Percentiles rank a stretch among this genome's conserved stretches.
Evolutionary conservation across 1,284 basidiomycete genomes (phyloP).

Genomic region (Trichosporon asahii): DNA sequence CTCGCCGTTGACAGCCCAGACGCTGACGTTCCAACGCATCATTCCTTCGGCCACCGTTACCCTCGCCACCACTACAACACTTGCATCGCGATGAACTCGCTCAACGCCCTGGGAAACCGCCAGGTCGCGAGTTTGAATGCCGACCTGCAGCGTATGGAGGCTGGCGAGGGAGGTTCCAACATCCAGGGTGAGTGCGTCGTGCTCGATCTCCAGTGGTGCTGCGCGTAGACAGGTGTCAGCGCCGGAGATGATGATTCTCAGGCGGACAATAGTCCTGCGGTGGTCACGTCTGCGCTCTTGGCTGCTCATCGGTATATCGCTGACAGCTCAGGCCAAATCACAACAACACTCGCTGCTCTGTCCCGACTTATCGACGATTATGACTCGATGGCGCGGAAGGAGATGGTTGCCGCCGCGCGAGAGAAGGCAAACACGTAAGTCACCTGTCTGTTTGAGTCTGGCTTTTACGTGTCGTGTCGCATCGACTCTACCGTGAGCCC

Average conservation of each 20-base stretch:
- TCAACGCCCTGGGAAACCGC: slow-evolving; percentile 87
- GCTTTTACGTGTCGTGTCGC: not conserved
- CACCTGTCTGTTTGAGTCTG: not conserved
- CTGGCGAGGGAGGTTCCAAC: slow-evolving; percentile 73
- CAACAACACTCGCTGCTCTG: slow-evolving; percentile 86
- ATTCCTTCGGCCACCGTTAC: not conserved
- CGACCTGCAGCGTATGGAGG: slow-evolving; percentile 74
- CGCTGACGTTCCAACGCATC: not conserved
- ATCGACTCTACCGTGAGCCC: too few relatives aligned
- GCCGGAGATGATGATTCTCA: not conserved
- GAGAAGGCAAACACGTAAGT: slow-evolving; percentile 87
- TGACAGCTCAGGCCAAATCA: slow-evolving; percentile 75
- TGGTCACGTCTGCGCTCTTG: too few relatives aligned
- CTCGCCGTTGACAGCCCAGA: not conserved
- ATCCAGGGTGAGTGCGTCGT: slow-evolving; percentile 66
- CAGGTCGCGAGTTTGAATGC: slow-evolving; percentile 84
- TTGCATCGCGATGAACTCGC: slow-evolving; percentile 69
- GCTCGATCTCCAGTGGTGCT: not conserved
- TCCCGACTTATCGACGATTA: slow-evolving; percentile 91
- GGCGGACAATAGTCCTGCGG: too few relatives aligned
- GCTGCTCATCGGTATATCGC: too few relatives aligned
- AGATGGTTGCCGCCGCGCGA: slow-evolving; percentile 88
- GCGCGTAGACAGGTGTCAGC: not conserved
- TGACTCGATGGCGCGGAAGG: slow-evolving; percentile 88
- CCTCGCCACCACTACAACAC: slow-evolving; percentile 2